A percentile compares a stretch with the other conserved stretches of the same genome.
phyloP scores from a whole-genome alignment of 2,329 filamentous ascomycete genomes.

The Nemania sp. region DNA sequence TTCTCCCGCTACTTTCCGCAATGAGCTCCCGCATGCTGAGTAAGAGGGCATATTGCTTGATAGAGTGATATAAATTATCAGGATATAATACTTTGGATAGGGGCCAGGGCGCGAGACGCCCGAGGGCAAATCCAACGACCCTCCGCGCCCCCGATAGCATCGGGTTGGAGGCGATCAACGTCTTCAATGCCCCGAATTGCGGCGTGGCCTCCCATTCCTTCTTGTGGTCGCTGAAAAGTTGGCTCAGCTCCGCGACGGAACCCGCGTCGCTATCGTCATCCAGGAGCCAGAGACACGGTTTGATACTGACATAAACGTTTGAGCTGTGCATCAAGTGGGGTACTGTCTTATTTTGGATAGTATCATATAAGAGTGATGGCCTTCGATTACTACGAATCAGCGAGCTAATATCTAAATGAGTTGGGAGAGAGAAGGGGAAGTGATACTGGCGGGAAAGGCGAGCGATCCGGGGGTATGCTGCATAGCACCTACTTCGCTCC shows the following conservation, averaged over 20 bases:
- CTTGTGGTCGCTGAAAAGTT: not conserved
- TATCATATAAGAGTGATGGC: not conserved
- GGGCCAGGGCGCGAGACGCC: no score
- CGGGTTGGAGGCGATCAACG: not conserved
- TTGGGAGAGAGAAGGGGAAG: not conserved
- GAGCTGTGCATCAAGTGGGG: no score
- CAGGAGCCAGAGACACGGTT: no score
- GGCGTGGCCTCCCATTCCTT: not conserved
- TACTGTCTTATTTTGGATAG: not conserved
- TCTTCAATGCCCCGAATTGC: not conserved
- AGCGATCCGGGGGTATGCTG: not conserved
- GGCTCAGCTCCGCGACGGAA: not conserved
- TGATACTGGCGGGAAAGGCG: not conserved
- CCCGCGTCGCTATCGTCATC: not conserved
- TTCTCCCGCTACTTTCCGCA: not conserved
- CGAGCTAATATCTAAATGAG: not conserved
- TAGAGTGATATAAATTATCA: no score
- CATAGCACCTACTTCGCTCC: not conserved
- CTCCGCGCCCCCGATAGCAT: not conserved
- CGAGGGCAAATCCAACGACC: conserved; percentile 6
- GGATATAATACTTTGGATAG: no score
- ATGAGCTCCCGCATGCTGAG: conserved; percentile 9
- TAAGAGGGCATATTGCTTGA: conserved; percentile 4
- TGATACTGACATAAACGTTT: no score
- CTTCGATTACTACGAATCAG: not conserved